Percentiles rank a stretch among this genome's conserved stretches.
These are phyloP conservation scores for Senna tora DNA, from an alignment of 306 rosid species.

Conservation along the genomic window DNA sequence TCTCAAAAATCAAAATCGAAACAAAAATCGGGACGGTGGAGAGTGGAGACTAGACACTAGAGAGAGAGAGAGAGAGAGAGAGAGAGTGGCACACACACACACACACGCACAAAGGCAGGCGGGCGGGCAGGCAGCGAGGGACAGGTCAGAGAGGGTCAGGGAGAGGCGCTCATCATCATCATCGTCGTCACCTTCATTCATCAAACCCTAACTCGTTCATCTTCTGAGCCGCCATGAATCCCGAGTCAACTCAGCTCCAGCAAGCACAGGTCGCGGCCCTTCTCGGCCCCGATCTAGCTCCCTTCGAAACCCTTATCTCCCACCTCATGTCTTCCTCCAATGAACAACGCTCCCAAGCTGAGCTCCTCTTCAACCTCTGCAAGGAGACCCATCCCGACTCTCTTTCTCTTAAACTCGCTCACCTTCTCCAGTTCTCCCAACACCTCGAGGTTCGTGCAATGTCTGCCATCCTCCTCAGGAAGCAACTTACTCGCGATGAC, in stretches of 20 bases:
- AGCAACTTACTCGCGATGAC: slow-evolving; percentile 93
- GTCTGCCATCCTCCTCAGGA: slow-evolving; percentile 93
- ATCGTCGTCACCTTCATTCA: not conserved
- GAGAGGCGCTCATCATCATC: no score
- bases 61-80: no score
- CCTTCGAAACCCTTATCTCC: slow-evolving; percentile 80
- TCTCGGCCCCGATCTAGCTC: slow-evolving; percentile 78
- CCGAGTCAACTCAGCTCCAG: slow-evolving; percentile 78
- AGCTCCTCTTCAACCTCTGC: slow-evolving; percentile 86
- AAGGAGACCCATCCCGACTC: slow-evolving; percentile 91
- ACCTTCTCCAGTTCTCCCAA: slow-evolving; percentile 77
- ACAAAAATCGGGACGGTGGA: no score
- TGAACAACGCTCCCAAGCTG: slow-evolving; percentile 90
- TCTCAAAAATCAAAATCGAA: no score
- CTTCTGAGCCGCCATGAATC: slow-evolving; percentile 58
- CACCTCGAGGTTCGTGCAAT: slow-evolving; percentile 82
- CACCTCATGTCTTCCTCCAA: slow-evolving; percentile 91
- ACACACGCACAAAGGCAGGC: no score
- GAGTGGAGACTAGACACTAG: no score
- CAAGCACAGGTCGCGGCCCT: slow-evolving; percentile 83
- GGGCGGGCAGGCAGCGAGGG: no score
- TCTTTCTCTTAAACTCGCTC: slow-evolving; percentile 79
- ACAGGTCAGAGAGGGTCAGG: no score
- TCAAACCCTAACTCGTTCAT: not conserved
- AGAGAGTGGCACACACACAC: no score